Evolutionary conservation across 192 early-diverging fungal genomes (phyloP).

Genomic region (Coemansia furcata): DNA sequence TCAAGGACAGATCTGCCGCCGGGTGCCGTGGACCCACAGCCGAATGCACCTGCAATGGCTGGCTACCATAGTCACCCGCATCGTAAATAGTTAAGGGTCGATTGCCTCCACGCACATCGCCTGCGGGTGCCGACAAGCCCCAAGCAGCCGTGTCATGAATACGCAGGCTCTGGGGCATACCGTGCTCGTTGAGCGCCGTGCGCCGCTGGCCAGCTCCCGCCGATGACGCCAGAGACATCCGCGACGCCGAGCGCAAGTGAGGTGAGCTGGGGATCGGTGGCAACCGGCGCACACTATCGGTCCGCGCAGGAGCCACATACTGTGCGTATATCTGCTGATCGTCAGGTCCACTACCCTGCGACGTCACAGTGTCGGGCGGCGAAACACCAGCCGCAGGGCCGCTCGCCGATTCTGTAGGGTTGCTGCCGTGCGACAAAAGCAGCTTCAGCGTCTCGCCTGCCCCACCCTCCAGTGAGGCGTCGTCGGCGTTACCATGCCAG

Average conservation of each 20-base stretch:
- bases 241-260: conserved; percentile 27
- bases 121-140: background rate
- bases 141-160: background rate
- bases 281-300: conserved; percentile 9
- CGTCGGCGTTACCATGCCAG: conserved; percentile 21
- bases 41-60: conserved; percentile 35
- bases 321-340: background rate
- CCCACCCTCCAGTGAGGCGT: conserved; percentile 23
- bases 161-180: background rate
- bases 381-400: conserved; percentile 2
- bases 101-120: background rate
- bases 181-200: background rate
- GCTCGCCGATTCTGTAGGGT: conserved; percentile 10
- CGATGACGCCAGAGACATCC: conserved; percentile 26
- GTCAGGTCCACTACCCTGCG: conserved; percentile 14
- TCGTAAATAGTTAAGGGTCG: conserved; percentile 15
- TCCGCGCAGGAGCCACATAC: background rate
- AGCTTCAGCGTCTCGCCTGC: conserved; percentile 43
- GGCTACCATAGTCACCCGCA: conserved; percentile 15
- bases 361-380: conserved; percentile 31
- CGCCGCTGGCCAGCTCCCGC: background rate
- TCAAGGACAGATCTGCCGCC: conserved; percentile 20
- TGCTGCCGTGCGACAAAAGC: conserved; percentile 43
- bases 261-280: conserved; percentile 37
- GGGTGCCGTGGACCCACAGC: conserved; percentile 6